Base-by-base conservation (phyloP, 2,329 filamentous ascomycete genomes). In the Sordariomycetes sp. region DNA sequence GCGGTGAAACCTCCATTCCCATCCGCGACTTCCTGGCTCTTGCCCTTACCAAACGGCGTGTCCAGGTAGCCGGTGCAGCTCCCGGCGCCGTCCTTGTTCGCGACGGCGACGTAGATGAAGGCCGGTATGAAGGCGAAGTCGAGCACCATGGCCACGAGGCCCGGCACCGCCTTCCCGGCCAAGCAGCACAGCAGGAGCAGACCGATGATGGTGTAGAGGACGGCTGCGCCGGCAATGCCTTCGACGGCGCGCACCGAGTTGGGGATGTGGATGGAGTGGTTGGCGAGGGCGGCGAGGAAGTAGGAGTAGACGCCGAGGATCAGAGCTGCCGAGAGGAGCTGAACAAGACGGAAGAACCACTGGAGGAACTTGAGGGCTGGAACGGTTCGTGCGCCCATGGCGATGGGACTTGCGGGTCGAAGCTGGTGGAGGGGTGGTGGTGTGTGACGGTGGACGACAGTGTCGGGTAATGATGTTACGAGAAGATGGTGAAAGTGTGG, bases 251-350 rank as follows among this genome's bases (percentile, higher is more conserved):
- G 78, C 39, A 81, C 62, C 62, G 73, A 80, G 45, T 58, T 74
- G 14, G 71, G 65, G 44, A 88, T 87, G 38, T 50, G 37, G 11
- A 79, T 56, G 45, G 77, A 48, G 58, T 86, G 75, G 48, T 80
- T 74, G 41, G 72, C 55, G 11, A 88, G 72, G 8, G 82, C 72
- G 8, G 82, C 76, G 32, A 95, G 75, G 68, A 87, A 93, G 68
- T 93, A 94, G 32, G 79, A 80, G 68, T 82, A 88, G 49, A 92
- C 73, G 45, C 73, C 82, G 41, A 95, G 72, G 40, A 90, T 72
- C 44, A 94, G 69, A 39, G 70, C 76, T 8, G 81, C 69, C 55
- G 77, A 84, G 52, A 74, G 68, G 57, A 94, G 82, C 49, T 86
- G 75, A 37, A 94, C 60, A 43, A 71, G 61, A 45, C 90, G 84